Evolutionary conservation across 169 alveolate species (phyloP), one percentile per base, ranked within the genome.

Genomic region (Plasmodium vivax): DNA sequence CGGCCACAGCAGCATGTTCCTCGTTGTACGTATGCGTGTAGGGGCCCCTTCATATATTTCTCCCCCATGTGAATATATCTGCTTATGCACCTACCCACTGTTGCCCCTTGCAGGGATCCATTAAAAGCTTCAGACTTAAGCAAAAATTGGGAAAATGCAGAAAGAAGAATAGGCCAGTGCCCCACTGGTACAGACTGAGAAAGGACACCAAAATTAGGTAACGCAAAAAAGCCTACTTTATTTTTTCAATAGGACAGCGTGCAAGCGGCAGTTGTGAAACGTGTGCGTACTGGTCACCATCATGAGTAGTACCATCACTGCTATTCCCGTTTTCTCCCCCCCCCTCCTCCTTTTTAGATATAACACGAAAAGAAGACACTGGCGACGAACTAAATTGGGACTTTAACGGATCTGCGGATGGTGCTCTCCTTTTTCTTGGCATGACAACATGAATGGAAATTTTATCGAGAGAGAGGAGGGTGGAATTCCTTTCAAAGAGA

Each of bases 321-420:
- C 19, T 14, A 73, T 72, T 93, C 36, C 6, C 23, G 0, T 41
- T 68, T 56, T 9, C 8, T 80, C 4, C 23, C 54, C 34, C 34
- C 32, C 56, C 27, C 27, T 41, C 36, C 56, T 4, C 56, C 19
- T 58, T 72, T 93, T 47, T 93, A 98, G 99, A 96, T 98, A 98
- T 95, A 98, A 98, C 96, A 97, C 99, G 58, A 98, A 98, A 97
- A 97, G 99, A 94, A 98, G 99, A 95, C 98, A 98, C 96, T 98
- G 99, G 99, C 97, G 99, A 96, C 98, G 99, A 96, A 98, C 99
- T 34, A 98, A 98, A 97, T 97, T 98, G 91, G 98, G 98, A 96
- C 96, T 98, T 47, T 47, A 47, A 97, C 97, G 97, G 97, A 94
- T 80, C 58, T 38, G 9, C 19, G 47, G 58, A 23, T 54, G 36